These are phyloP conservation scores for Meira nashicola DNA, from an alignment of 1,284 basidiomycete species.

Conservation along the genomic window DNA sequence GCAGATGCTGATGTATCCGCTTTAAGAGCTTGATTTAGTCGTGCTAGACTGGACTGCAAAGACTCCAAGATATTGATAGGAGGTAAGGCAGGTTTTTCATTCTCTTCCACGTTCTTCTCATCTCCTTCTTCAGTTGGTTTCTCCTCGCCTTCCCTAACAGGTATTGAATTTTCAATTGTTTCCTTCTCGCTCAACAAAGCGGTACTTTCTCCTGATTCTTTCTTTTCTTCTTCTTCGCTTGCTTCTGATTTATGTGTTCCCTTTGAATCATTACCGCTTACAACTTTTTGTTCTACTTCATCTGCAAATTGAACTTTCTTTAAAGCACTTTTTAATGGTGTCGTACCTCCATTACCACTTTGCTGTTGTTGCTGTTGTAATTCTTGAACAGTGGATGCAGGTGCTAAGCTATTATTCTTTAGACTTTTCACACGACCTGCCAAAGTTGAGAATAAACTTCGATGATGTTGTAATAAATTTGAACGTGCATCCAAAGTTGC, in stretches of 20 bases:
- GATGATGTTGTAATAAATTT: slow-evolving; percentile 34
- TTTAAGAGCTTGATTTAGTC: slow-evolving; percentile 25
- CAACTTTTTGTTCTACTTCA: slow-evolving; percentile 16
- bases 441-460: slow-evolving; percentile 29
- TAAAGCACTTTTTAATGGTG: slow-evolving; percentile 23
- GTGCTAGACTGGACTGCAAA: slow-evolving; percentile 32
- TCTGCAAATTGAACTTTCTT: slow-evolving; percentile 41
- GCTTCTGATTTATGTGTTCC: not conserved
- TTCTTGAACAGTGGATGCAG: not conserved
- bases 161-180: not conserved
- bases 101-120: slow-evolving; percentile 7
- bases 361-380: too few relatives aligned
- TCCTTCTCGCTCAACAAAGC: not conserved
- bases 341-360: not conserved
- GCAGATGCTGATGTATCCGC: slow-evolving; percentile 15
- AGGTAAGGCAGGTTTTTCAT: slow-evolving; percentile 16
- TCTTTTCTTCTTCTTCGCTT: slow-evolving; percentile 9
- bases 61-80: slow-evolving; percentile 40
- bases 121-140: not conserved
- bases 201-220: not conserved
- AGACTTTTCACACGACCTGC: slow-evolving; percentile 18
- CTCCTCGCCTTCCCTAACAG: slow-evolving; percentile 1
- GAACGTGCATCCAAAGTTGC: slow-evolving; percentile 36
- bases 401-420: slow-evolving; percentile 14
- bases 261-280: too few relatives aligned